Base-by-base conservation (phyloP, 495 filamentous ascomycete genomes). In the Penicillium herquei region DNA sequence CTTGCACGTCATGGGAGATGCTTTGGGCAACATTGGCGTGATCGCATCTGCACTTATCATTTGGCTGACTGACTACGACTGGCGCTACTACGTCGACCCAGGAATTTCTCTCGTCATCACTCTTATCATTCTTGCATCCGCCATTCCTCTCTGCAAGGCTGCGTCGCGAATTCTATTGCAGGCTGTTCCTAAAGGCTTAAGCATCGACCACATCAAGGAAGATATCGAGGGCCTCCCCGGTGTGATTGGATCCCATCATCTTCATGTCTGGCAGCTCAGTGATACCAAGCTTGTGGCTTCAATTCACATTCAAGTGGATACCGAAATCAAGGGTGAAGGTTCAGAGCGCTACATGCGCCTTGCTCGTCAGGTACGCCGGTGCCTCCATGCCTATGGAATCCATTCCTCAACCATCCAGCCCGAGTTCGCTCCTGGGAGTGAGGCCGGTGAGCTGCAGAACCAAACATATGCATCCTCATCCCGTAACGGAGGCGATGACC, bases 401-500 rank as follows among this genome's bases (percentile, higher is more conserved):
- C 94, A 98, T 73, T 94, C 89, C n/a, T 91, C 90, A 4, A 98
- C 94, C 7, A 97, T 98, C 58, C 94, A 98, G 72, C 95, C 95
- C 3, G 94, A 98, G 67, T 98, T 94, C 69, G 88, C 87, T 58
- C 76, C 83, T 1, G 78, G 82, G 42, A 71, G 70, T 32, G 77
- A 79, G n/a, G 76, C 78, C 45, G 87, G 85, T 61, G 72, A 79
- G 14, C 72, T 60, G 39, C 55, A 54, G 21, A 55, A 52, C 37
- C 61, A 62, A 6, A 59, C 33, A 13, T 61, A 59, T n/a, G 54
- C 63, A 10, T 65, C 70, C 0, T 65, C 71, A 6, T 64, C 70
- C 10, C 54, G 62, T 21, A 51, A 54, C 16, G 63, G 61, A 41
- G 66, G 55, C 30, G 59, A 60, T 14, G 68, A 70, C 11, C 55